phyloP scores from a whole-genome alignment of 176 grass and related monocot species.

The Coix lacrymajobi region DNA sequence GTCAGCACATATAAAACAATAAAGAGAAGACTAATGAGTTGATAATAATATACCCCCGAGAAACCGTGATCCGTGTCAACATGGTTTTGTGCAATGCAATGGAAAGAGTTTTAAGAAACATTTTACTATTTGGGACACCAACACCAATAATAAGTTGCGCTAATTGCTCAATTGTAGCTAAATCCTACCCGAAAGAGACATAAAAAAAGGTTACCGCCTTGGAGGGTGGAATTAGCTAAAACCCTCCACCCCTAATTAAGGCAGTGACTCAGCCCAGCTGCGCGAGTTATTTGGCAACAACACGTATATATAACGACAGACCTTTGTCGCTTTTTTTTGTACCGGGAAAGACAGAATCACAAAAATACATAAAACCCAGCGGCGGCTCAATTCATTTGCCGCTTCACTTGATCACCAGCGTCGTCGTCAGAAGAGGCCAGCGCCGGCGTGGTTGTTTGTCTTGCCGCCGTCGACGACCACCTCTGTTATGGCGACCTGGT shows the following conservation, averaged over 20 bases:
- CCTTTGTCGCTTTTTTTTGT: background rate
- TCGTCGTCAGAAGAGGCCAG: background rate
- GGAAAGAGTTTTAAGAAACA: background rate
- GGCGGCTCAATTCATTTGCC: background rate
- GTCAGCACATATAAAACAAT: too few species aligned
- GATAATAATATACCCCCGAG: too few species aligned
- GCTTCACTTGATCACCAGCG: background rate
- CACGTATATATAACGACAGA: background rate
- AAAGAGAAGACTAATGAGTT: too few species aligned
- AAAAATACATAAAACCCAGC: background rate
- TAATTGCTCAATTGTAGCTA: background rate
- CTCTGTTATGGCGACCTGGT: conserved; percentile 51
- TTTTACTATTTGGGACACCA: background rate
- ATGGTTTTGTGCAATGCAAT: background rate
- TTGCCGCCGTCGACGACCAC: conserved; percentile 58
- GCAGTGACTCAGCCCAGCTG: background rate
- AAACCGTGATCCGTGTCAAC: too few species aligned
- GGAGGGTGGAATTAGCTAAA: background rate
- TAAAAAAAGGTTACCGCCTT: background rate
- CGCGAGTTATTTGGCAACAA: background rate
- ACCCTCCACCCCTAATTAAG: background rate
- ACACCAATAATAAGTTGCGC: background rate
- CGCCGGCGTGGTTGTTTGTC: too few species aligned
- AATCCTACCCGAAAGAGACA: background rate
- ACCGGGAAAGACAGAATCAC: background rate